Percentiles rank a stretch among this genome's conserved stretches.
Conservation (phyloP, 2,329 filamentous ascomycete species). For the Epichloe typhina region DNA sequence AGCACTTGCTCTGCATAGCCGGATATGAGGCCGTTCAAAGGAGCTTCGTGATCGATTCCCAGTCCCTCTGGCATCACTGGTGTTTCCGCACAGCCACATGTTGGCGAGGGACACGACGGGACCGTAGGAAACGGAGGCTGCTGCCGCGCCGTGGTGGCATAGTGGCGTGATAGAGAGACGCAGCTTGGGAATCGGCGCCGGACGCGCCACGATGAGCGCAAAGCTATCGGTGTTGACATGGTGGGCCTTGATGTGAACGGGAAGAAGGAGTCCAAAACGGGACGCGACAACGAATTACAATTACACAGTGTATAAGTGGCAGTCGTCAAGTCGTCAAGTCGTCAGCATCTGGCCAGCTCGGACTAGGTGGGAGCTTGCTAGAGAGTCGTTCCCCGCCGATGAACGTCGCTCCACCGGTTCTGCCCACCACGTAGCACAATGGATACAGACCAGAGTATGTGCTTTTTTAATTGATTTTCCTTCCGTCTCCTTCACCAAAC, state of each 20-base stretch:
- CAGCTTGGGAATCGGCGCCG: background rate
- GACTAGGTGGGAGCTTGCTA: constrained; percentile 9
- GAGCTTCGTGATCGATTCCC: constrained; percentile 58
- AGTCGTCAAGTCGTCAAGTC: background rate
- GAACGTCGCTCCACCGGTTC: background rate
- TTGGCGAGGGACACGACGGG: constrained; percentile 56
- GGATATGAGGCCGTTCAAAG: constrained; percentile 64
- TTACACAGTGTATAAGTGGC: too few species aligned
- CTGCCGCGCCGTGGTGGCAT: constrained; percentile 11
- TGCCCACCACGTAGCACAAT: too few species aligned
- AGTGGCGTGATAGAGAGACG: constrained; percentile 4
- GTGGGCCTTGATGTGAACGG: background rate
- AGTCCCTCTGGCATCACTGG: constrained; percentile 52
- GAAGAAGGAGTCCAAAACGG: too few species aligned
- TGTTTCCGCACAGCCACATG: constrained; percentile 59
- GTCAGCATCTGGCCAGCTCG: constrained; percentile 8
- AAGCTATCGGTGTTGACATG: constrained; percentile 2
- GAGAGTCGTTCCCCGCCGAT: background rate
- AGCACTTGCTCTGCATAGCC: constrained; percentile 72
- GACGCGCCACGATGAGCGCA: background rate
- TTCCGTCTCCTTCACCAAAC: too few species aligned
- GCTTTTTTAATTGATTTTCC: background rate
- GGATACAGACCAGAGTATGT: too few species aligned
- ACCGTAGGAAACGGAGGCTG: constrained; percentile 27
- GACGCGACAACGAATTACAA: too few species aligned